Conservation (phyloP, 371 early-diverging fungal genomes). For the Quaeritorhiza haematococci region DNA sequence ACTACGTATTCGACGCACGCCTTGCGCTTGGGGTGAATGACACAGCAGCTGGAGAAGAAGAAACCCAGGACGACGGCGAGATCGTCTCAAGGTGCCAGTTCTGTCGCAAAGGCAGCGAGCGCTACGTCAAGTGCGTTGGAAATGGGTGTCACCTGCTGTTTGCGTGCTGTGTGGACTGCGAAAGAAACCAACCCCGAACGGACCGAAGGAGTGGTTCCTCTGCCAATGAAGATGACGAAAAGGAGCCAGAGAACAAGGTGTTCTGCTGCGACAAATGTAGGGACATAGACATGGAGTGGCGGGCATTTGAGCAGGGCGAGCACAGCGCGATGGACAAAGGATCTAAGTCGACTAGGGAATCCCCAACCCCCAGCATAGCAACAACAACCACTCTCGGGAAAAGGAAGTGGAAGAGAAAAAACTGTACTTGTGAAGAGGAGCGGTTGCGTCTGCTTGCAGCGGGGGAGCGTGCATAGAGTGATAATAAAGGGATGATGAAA, state of each 20-base stretch:
- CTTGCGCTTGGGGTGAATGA: slow-evolving; percentile 31
- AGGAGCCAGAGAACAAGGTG: neutral
- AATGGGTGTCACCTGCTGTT: slow-evolving; percentile 20
- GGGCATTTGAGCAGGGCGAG: too few species aligned
- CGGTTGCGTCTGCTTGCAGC: too few species aligned
- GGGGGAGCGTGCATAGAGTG: too few species aligned
- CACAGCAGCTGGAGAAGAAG: too few species aligned
- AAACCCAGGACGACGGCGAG: too few species aligned
- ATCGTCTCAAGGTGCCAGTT: slow-evolving; percentile 4
- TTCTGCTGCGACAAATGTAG: slow-evolving; percentile 6
- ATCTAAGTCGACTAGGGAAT: too few species aligned
- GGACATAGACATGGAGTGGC: slow-evolving; percentile 3
- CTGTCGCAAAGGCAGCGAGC: neutral
- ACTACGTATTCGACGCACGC: slow-evolving; percentile 72
- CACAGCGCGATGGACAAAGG: too few species aligned
- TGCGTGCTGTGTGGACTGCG: slow-evolving; percentile 7
- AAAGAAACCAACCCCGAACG: neutral
- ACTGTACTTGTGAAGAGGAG: too few species aligned
- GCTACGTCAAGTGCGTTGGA: slow-evolving; percentile 13
- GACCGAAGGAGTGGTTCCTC: neutral
- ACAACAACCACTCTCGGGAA: too few species aligned
- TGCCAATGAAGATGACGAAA: neutral
- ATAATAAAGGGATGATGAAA: too few species aligned
- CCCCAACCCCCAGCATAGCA: too few species aligned
- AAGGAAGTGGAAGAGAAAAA: too few species aligned